These are phyloP conservation scores for Aspergillus niger DNA, from an alignment of 2,329 filamentous ascomycete species.

Conservation along the genomic window DNA sequence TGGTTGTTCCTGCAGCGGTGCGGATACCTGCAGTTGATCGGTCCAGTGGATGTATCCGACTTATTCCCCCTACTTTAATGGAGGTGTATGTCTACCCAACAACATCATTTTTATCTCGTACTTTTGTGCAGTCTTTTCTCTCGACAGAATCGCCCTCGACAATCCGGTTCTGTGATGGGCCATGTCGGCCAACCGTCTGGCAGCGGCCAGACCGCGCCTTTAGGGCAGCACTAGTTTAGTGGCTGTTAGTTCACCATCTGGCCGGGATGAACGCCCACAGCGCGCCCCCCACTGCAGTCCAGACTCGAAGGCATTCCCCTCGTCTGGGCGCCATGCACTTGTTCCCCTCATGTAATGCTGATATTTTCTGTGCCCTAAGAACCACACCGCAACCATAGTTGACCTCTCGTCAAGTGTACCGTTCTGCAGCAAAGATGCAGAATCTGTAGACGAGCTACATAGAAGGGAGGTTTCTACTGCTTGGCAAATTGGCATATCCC, in stretches of 20 bases:
- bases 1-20: constrained; percentile 3
- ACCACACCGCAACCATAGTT: not conserved
- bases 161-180: not conserved
- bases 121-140: not conserved
- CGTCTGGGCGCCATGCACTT: not conserved
- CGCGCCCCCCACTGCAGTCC: constrained; percentile 1
- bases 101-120: not conserved
- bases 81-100: not conserved
- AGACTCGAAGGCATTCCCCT: not conserved
- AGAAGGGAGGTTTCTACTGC: not conserved
- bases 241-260: not conserved
- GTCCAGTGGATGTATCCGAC: not conserved
- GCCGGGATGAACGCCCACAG: not conserved
- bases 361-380: not conserved
- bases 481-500: not conserved
- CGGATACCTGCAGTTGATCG: not conserved
- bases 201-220: constrained; percentile 1
- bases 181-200: not conserved
- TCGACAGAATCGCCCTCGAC: not conserved
- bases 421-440: not conserved
- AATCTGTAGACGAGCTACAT: not conserved
- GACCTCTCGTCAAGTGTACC: not conserved
- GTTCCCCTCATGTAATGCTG: not conserved
- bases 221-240: not conserved
- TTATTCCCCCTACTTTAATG: not conserved